phyloP scores from a whole-genome alignment of 228 moss, liverwort and hornwort species.

The Sphagnum fallax region DNA sequence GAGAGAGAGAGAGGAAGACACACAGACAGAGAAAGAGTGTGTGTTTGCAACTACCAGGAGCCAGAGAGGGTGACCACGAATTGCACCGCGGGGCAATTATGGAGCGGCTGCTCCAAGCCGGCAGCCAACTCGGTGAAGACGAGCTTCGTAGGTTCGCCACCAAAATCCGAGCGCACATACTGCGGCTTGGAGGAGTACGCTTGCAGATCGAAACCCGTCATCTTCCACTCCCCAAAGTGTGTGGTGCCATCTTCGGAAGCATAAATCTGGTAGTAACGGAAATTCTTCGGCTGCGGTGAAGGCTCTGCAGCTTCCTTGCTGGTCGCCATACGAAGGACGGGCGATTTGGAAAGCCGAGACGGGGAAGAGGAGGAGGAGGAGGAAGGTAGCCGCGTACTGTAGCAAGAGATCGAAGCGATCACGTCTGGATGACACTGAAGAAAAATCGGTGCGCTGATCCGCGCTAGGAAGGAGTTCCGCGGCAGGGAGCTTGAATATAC shows the following conservation, averaged over 20 bases:
- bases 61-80: constrained; percentile 59
- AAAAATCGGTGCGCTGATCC: no score
- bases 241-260: constrained; percentile 56
- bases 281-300: constrained; percentile 18
- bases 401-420: no score
- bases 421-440: no score
- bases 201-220: constrained; percentile 35
- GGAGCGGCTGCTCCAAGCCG: constrained; percentile 41
- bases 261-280: constrained; percentile 26
- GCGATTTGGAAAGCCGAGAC: no score
- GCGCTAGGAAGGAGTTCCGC: no score
- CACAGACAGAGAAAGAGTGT: background rate
- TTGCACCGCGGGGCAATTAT: constrained; percentile 42
- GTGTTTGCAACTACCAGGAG: constrained; percentile 32
- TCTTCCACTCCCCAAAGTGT: constrained; percentile 47
- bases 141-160: constrained; percentile 19
- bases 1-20: background rate
- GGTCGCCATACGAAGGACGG: background rate
- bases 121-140: constrained; percentile 52
- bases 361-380: no score
- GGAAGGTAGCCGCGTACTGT: no score
- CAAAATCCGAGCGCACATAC: constrained; percentile 36
- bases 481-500: no score
- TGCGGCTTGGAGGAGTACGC: constrained; percentile 29
- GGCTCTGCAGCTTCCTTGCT: background rate